Base-by-base conservation (phyloP, 257 asterid species). In the Verbascum thapsus region DNA sequence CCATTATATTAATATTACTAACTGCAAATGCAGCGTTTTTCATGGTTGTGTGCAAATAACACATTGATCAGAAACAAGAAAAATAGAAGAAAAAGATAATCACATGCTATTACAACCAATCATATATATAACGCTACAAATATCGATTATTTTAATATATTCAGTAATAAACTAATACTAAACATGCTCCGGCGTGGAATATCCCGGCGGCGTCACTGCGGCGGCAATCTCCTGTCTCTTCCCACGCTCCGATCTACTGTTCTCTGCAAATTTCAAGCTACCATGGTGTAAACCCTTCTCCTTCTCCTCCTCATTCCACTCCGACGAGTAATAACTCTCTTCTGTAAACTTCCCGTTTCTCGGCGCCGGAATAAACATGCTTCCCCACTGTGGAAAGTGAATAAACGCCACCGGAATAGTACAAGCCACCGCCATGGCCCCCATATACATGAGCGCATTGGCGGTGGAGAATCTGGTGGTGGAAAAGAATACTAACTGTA, bases 231-330 rank as follows among this genome's bases (percentile, higher is more conserved):
- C 63, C 2, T n/a, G 58, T 10, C 63, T 20, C 10, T 17, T 71
- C 3, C 94, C 90, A 0, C 91, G 76, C 66, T 86, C 95, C 1
- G 85, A 77, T 2, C 61, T 19, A 60, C 91, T 76, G 30, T 86
- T 83, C 40, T 83, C 85, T 7, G 91, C 91, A 38, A 86, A 86
- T 53, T 78, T 86, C 8, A 86, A 64, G 50, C 91, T 81, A 6
- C 72, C 80, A 0, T 45, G 66, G 58, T 83, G 83, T 74, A 86
- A 34, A 1, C 86, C 86, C 70, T 61, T 79, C 3, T 23, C 43
- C 43, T 64, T 83, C 73, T 77, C 82, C 1, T 55, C 76, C 15
- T 65, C 66, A 32, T 51, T 79, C 77, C 81, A 82, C 49, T 79
- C 88, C 0, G 81, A 32, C 7, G 64, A 39, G 7, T 81, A 81